Evolutionary conservation across 2,329 filamentous ascomycete genomes (phyloP).

Genomic region (Phyllachora maydis): DNA sequence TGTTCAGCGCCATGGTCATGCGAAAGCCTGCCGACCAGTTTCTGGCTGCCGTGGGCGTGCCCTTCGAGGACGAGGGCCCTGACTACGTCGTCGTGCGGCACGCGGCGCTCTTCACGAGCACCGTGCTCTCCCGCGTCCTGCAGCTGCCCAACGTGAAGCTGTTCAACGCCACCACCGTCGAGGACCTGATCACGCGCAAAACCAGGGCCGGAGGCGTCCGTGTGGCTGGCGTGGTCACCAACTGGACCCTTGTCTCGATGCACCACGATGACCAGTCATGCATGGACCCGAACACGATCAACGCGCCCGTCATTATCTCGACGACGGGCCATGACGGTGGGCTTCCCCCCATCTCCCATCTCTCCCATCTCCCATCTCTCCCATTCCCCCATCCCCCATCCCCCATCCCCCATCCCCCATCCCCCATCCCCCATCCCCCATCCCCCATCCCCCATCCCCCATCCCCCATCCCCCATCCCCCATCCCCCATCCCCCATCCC

Average conservation of each 20-base stretch:
- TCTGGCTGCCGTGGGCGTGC: conserved; percentile 59
- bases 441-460: too few species aligned
- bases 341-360: conserved; percentile 1
- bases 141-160: conserved; percentile 82
- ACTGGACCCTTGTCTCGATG: conserved; percentile 84
- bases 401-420: too few species aligned
- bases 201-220: conserved; percentile 32
- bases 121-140: conserved; percentile 65
- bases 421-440: too few species aligned
- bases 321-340: conserved; percentile 73
- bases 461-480: too few species aligned
- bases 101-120: conserved; percentile 79
- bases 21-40: conserved; percentile 80
- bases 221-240: conserved; percentile 79
- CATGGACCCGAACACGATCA: conserved; percentile 97
- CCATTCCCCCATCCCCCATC: too few species aligned
- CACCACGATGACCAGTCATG: conserved; percentile 79
- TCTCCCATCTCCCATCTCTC: too few species aligned
- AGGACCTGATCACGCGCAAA: conserved; percentile 76
- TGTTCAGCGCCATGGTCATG: conserved; percentile 92
- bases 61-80: conserved; percentile 76
- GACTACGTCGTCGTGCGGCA: conserved; percentile 87
- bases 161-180: conserved; percentile 85
- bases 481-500: too few species aligned
- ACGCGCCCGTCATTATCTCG: conserved; percentile 69